Conservation (phyloP, 2,329 filamentous ascomycete genomes). For the Pezizomycotina sp. region DNA sequence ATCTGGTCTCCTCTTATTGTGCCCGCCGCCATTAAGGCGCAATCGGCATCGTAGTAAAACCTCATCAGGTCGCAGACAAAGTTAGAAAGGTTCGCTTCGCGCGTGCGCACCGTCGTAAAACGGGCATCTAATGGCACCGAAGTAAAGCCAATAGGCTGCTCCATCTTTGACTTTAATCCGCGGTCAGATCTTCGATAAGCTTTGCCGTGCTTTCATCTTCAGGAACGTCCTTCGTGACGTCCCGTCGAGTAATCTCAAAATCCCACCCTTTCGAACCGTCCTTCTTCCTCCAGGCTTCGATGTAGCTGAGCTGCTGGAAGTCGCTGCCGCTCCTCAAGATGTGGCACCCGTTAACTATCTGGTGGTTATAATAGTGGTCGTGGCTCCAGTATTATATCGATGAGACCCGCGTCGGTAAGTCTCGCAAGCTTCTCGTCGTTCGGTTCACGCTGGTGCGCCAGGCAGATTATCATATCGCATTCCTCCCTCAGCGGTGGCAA, state of each 20-base stretch:
- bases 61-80: slow-evolving; percentile 88
- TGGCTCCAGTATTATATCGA: slow-evolving; percentile 63
- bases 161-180: slow-evolving; percentile 59
- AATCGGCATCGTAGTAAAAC: slow-evolving; percentile 64
- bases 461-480: slow-evolving; percentile 64
- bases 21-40: slow-evolving; percentile 66
- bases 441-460: slow-evolving; percentile 75
- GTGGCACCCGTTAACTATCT: slow-evolving; percentile 60
- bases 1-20: slow-evolving; percentile 80
- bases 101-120: slow-evolving; percentile 62
- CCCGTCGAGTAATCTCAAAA: slow-evolving; percentile 58
- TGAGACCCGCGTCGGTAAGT: slow-evolving; percentile 49
- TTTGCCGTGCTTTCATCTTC: slow-evolving; percentile 44
- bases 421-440: slow-evolving; percentile 68
- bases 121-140: slow-evolving; percentile 67
- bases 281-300: slow-evolving; percentile 52
- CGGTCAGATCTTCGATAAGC: slow-evolving; percentile 52
- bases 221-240: slow-evolving; percentile 37
- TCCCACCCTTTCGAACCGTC: slow-evolving; percentile 45
- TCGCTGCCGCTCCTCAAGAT: slow-evolving; percentile 77
- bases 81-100: slow-evolving; percentile 74
- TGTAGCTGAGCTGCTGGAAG: slow-evolving; percentile 81
- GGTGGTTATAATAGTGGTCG: slow-evolving; percentile 75
- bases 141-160: slow-evolving; percentile 71
- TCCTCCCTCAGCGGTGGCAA: slow-evolving; percentile 55